Conservation (phyloP, 108 stramenopile species). For the Cyclotella sp. region DNA sequence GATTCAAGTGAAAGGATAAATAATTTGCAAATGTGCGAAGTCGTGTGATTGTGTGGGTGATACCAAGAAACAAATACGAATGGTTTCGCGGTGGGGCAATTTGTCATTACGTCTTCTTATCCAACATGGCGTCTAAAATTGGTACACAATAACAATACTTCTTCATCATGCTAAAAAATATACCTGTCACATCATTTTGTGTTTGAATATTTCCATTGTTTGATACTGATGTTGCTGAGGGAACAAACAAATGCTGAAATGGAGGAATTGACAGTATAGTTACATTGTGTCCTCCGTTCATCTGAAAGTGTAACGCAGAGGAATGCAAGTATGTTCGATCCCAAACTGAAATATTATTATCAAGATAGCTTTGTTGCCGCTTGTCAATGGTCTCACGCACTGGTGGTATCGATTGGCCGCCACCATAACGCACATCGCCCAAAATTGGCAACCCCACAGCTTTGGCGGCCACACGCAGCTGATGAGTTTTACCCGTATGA, state of each 20-base stretch:
- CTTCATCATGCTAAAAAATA: slow-evolving; percentile 56
- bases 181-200: slow-evolving; percentile 20
- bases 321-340: slow-evolving; percentile 64
- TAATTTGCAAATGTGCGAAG: not conserved
- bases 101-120: not conserved
- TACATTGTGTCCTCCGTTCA: slow-evolving; percentile 40
- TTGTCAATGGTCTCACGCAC: not conserved
- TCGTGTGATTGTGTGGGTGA: not conserved
- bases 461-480: slow-evolving; percentile 86
- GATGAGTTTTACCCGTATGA: slow-evolving; percentile 85
- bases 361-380: no score
- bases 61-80: not conserved
- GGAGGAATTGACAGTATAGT: slow-evolving; percentile 58
- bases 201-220: not conserved
- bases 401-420: slow-evolving; percentile 22
- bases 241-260: slow-evolving; percentile 39
- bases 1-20: not conserved
- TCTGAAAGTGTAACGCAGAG: slow-evolving; percentile 43
- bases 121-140: slow-evolving; percentile 38
- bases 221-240: not conserved
- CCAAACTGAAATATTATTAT: not conserved
- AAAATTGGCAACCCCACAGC: slow-evolving; percentile 71
- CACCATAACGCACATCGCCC: slow-evolving; percentile 78
- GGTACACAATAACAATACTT: slow-evolving; percentile 65
- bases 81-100: not conserved